These are phyloP conservation scores for Murraya paniculata DNA, from an alignment of 345 rosid species.

Conservation along the genomic window DNA sequence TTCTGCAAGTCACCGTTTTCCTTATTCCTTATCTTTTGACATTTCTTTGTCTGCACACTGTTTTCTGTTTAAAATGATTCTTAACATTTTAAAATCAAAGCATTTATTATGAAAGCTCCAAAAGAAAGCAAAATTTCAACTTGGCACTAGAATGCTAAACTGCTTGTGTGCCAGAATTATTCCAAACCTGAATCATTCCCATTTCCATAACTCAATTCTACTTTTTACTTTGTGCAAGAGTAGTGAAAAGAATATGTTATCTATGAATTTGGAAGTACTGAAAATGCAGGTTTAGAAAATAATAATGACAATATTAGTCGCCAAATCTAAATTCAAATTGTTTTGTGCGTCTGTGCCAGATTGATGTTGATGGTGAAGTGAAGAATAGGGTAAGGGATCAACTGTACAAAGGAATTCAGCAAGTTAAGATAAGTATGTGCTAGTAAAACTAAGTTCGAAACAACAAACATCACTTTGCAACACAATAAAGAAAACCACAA, in stretches of 20 bases:
- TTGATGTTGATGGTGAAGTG: neutral
- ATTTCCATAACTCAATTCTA: neutral
- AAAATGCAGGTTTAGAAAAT: neutral
- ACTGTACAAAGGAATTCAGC: neutral
- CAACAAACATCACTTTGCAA: neutral
- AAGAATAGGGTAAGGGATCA: neutral
- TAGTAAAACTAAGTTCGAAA: neutral
- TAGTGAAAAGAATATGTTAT: neutral
- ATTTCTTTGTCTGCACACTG: neutral
- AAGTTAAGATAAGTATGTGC: neutral
- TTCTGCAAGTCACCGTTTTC: neutral
- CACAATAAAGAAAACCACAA: constrained; percentile 13
- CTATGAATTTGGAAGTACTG: neutral
- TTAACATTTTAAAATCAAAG: neutral
- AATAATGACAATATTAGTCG: neutral
- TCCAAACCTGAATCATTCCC: neutral
- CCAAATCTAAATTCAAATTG: neutral
- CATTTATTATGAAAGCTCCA: neutral
- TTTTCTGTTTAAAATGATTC: neutral
- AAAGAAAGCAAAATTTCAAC: neutral
- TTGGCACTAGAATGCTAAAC: neutral
- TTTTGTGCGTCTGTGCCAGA: neutral
- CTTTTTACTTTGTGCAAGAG: neutral
- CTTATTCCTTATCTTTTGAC: neutral
- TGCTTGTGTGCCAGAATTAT: neutral